A percentile compares a stretch with the other conserved stretches of the same genome.
phyloP scores from a whole-genome alignment of 108 stramenopile species.

The Nannochloropsis gaditana region DNA sequence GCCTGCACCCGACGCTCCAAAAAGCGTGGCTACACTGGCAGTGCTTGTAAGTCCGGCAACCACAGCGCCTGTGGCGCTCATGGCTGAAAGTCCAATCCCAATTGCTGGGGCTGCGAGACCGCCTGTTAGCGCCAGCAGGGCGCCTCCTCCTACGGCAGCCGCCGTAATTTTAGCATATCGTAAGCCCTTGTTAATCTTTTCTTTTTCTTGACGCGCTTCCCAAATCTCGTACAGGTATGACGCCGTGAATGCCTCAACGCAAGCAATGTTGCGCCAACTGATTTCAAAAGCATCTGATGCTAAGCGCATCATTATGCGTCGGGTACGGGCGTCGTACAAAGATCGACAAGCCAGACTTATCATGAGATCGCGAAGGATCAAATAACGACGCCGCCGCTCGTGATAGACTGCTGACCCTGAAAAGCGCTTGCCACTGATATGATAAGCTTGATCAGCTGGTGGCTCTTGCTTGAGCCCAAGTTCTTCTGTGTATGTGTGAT shows the following conservation, averaged over 20 bases:
- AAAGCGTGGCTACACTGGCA: slow-evolving; percentile 32
- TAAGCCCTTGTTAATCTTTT: slow-evolving; percentile 18
- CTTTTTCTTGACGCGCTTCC: neutral
- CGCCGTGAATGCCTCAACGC: neutral
- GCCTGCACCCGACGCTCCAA: slow-evolving; percentile 43
- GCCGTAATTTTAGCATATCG: slow-evolving; percentile 35
- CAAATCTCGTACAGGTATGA: slow-evolving; percentile 13
- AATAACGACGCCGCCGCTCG: slow-evolving; percentile 2
- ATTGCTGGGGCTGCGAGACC: slow-evolving; percentile 44
- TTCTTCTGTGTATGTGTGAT: neutral
- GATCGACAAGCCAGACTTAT: slow-evolving; percentile 31
- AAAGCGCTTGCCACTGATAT: too few species aligned
- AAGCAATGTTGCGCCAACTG: neutral
- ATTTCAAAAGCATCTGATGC: neutral
- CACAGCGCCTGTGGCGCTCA: slow-evolving; percentile 9
- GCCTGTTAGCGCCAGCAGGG: slow-evolving; percentile 38
- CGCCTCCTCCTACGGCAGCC: slow-evolving; percentile 35
- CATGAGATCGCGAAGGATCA: slow-evolving; percentile 36
- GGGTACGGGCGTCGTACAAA: slow-evolving; percentile 40
- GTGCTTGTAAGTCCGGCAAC: slow-evolving; percentile 28
- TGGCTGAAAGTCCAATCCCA: slow-evolving; percentile 26
- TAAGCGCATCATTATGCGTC: slow-evolving; percentile 20
- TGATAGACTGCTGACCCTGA: neutral
- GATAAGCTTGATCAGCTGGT: neutral
- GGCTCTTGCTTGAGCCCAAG: neutral